Evolutionary conservation across 495 filamentous ascomycete species (phyloP).

Genomic region (Aspergillus funiculosus): DNA sequence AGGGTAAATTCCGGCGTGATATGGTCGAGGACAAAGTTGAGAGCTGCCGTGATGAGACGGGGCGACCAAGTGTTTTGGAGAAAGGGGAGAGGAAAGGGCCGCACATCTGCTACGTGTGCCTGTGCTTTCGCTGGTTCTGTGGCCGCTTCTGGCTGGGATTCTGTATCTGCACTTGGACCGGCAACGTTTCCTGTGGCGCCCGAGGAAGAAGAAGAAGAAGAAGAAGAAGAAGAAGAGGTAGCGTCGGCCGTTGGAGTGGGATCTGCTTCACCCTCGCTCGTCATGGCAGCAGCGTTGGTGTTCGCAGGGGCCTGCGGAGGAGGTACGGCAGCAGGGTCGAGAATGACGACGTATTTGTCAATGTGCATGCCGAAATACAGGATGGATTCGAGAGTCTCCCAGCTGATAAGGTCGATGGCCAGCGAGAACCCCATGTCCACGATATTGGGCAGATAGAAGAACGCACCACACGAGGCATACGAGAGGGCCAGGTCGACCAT

Average conservation of each 20-base stretch:
- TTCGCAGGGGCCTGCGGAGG: background rate
- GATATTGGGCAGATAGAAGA: constrained; percentile 21
- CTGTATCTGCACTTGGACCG: too few relatives aligned
- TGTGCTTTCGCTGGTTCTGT: background rate
- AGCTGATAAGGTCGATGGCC: constrained; percentile 20
- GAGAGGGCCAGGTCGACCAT: constrained; percentile 27
- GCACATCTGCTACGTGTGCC: background rate
- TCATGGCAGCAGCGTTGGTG: background rate
- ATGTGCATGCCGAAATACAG: constrained; percentile 24
- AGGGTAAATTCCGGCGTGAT: constrained; percentile 19
- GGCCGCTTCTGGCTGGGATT: background rate
- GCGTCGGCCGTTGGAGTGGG: background rate
- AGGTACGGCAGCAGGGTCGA: background rate
- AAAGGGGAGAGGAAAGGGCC: constrained; percentile 2
- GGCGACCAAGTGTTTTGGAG: constrained; percentile 17
- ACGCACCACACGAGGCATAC: constrained; percentile 29
- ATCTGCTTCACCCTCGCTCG: too few relatives aligned
- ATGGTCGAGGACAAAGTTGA: constrained; percentile 20
- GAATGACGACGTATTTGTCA: constrained; percentile 15
- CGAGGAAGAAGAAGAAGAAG: too few relatives aligned
- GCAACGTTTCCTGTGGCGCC: too few relatives aligned
- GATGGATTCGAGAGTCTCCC: constrained; percentile 27
- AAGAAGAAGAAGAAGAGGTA: too few relatives aligned
- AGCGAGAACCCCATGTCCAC: constrained; percentile 26
- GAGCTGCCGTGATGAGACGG: constrained; percentile 11